Conservation (phyloP, 352 stramenopile species). For the Phytophthora sp. region DNA sequence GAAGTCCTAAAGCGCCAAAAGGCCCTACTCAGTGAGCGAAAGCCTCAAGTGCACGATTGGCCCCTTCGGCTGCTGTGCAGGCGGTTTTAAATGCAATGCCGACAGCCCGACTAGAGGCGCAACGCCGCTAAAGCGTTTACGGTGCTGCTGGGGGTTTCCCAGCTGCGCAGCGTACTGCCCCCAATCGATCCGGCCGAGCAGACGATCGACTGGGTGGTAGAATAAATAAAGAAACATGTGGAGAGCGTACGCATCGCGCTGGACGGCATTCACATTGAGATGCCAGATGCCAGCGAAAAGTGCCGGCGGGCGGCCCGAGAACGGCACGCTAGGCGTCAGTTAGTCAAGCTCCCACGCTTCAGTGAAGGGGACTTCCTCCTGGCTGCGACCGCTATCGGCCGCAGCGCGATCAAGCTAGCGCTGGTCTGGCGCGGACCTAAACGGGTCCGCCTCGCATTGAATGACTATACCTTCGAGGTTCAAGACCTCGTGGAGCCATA, state of each 20-base stretch:
- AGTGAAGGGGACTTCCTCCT: constrained; percentile 26
- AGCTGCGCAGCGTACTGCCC: constrained; percentile 5
- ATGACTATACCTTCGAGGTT: constrained; percentile 31
- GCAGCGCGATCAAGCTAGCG: constrained; percentile 24
- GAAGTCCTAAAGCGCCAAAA: constrained; percentile 4
- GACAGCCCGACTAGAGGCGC: not conserved
- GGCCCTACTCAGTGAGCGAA: not conserved
- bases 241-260: not conserved
- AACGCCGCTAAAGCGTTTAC: constrained; percentile 26
- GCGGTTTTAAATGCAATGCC: constrained; percentile 18
- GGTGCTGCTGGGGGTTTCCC: not conserved
- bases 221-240: constrained; percentile 6
- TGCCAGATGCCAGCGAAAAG: constrained; percentile 15
- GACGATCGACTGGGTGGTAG: constrained; percentile 22
- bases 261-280: not conserved
- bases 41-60: not conserved
- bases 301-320: not conserved
- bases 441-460: constrained; percentile 6
- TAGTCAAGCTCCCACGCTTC: constrained; percentile 18
- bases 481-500: constrained; percentile 25
- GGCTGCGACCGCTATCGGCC: not conserved
- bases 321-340: constrained; percentile 12
- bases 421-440: constrained; percentile 17
- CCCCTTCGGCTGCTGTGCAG: constrained; percentile 18
- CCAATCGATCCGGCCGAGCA: not conserved